These are phyloP conservation scores for Ambrosia hybrid DNA, from an alignment of 140 eudicot species.

Conservation along the genomic window DNA sequence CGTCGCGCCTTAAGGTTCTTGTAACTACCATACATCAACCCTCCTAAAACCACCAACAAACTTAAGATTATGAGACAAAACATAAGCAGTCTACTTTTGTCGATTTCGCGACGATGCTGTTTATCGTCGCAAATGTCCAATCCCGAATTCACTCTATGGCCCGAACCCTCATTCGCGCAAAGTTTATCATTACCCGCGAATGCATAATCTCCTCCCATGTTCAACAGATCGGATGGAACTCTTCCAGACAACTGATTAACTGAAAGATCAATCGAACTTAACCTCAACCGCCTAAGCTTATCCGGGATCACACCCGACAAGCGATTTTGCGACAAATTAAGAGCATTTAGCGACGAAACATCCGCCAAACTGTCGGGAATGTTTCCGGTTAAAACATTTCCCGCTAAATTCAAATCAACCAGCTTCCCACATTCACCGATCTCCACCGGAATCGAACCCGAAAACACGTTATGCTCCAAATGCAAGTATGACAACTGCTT, in stretches of 20 bases:
- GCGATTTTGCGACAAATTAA: slow-evolving; percentile 68
- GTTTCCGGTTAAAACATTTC: slow-evolving; percentile 53
- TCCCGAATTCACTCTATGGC: slow-evolving; percentile 27
- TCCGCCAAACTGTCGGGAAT: slow-evolving; percentile 55
- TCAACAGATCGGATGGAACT: slow-evolving; percentile 56
- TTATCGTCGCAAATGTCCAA: slow-evolving; percentile 44
- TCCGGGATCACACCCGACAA: slow-evolving; percentile 71
- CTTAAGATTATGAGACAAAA: slow-evolving; percentile 45
- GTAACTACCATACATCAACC: slow-evolving; percentile 53
- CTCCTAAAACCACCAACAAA: slow-evolving; percentile 44
- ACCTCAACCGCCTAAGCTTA: slow-evolving; percentile 50
- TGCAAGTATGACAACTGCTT: slow-evolving; percentile 67
- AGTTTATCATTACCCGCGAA: slow-evolving; percentile 62
- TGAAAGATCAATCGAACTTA: slow-evolving; percentile 79
- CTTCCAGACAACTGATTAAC: slow-evolving; percentile 63
- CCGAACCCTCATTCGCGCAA: slow-evolving; percentile 43
- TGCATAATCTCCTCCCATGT: slow-evolving; percentile 59
- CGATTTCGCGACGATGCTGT: slow-evolving; percentile 23
- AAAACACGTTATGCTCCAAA: slow-evolving; percentile 53
- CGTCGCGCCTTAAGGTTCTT: slow-evolving; percentile 43
- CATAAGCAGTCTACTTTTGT: slow-evolving; percentile 37
- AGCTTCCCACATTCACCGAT: slow-evolving; percentile 63
- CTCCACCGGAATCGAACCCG: slow-evolving; percentile 75
- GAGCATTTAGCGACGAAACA: slow-evolving; percentile 63
- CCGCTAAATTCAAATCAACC: slow-evolving; percentile 76